phyloP scores from a whole-genome alignment of 306 rosid genomes.

The Comarum palustre region DNA sequence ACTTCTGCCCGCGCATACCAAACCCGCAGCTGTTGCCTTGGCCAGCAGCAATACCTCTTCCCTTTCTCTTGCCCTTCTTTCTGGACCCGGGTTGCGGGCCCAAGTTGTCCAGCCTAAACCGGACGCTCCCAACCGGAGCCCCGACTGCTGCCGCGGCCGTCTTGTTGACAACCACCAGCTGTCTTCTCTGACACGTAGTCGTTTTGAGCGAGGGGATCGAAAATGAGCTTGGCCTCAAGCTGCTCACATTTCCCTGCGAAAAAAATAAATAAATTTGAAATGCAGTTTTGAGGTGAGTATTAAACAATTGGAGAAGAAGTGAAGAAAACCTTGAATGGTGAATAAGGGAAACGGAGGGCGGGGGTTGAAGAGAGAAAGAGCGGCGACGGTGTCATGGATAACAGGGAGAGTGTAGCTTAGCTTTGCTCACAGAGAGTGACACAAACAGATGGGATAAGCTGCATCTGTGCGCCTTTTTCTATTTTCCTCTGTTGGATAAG shows the following conservation, averaged over 20 bases:
- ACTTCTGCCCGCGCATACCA: slow-evolving; percentile 97
- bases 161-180: slow-evolving; percentile 35
- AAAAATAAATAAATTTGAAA: slow-evolving; percentile 12
- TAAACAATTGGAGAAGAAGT: background rate
- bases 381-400: slow-evolving; percentile 54
- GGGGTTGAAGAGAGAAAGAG: slow-evolving; percentile 38
- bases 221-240: slow-evolving; percentile 37
- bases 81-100: slow-evolving; percentile 97
- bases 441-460: slow-evolving; percentile 11
- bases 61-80: slow-evolving; percentile 82
- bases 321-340: slow-evolving; percentile 64
- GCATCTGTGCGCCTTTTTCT: too few species aligned
- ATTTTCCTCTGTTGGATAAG: background rate
- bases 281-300: background rate
- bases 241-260: slow-evolving; percentile 55
- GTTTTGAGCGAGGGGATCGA: slow-evolving; percentile 26
- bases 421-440: background rate
- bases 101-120: slow-evolving; percentile 75
- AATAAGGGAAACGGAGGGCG: slow-evolving; percentile 33
- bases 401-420: background rate
- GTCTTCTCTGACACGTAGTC: slow-evolving; percentile 20
- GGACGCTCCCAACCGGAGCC: slow-evolving; percentile 26
- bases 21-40: slow-evolving; percentile 98
- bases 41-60: slow-evolving; percentile 88
- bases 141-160: slow-evolving; percentile 27